Evolutionary conservation across 306 rosid species (phyloP), one percentile per base, ranked within the genome.

Genomic region (Trifolium fragiferum): DNA sequence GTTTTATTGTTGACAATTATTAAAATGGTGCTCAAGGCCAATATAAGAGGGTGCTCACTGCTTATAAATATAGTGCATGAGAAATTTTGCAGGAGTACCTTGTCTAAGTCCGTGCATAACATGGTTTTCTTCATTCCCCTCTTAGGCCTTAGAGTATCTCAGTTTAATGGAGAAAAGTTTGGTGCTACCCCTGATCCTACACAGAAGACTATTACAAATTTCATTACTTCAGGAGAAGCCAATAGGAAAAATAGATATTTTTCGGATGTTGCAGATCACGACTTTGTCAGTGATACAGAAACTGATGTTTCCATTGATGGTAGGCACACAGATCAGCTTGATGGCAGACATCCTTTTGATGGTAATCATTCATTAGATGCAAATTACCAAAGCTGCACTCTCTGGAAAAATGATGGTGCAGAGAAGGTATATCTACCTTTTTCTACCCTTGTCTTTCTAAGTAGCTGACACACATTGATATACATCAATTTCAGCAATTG

Each of bases 91-190:
- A 60, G 44, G 75, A 59, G 73, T 71, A 63, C 32, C 79, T 38
- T 54, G 16, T 66, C 49, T 15, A 54, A 59, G 40, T 64, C 76
- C 30, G 69, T 18, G 68, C 47, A 18, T 82, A 73, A 84, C 82
- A 16, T 76, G 53, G 9, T 41, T 51, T 47, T 30, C 73, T 69
- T 44, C 13, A 38, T 33, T 70, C 82, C 76, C 12, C 74, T 78
- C n/a, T 78, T 84, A 94, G 98, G 98, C 46, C 82, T 94, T 73
- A 89, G 96, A 44, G 73, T 91, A 76, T 91, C 98, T 33, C 96
- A 91, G 25, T 87, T 94, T 62, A 82, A 79, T 77, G 89, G 82
- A 79, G 90, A 86, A 38, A 81, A 75, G 79, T 73, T 25, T 65
- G 84, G 78, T 75, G 77, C 78, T 76, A 66, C 78, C 47, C 72